Conservation (phyloP, 495 filamentous ascomycete genomes). For the Darksidea phi region DNA sequence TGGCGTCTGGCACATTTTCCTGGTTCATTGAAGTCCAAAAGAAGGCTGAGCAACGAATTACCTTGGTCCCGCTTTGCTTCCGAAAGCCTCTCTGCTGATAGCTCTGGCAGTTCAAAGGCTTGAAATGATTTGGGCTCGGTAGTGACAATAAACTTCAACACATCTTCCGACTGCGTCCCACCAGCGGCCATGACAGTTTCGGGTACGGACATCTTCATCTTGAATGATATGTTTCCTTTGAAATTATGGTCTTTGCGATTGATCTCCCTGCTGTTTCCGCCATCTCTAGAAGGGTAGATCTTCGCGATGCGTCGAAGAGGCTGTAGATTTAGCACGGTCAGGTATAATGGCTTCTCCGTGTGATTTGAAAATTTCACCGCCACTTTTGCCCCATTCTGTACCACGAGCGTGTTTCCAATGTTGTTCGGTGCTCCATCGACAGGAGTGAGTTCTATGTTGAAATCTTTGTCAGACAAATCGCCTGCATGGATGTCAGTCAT, state of each 20-base stretch:
- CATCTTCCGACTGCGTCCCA: neutral
- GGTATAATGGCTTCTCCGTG: neutral
- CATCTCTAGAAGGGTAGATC: neutral
- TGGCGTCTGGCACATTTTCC: too few relatives aligned
- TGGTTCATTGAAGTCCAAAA: too few relatives aligned
- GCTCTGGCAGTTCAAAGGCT: neutral
- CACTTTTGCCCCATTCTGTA: neutral
- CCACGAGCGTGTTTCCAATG: neutral
- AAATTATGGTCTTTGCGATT: neutral
- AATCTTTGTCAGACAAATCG: neutral
- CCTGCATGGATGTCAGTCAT: neutral
- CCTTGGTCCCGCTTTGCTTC: too few relatives aligned
- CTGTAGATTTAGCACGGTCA: neutral
- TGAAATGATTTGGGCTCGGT: neutral
- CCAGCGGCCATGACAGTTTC: neutral
- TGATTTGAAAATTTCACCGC: neutral
- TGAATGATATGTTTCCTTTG: neutral
- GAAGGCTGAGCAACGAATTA: too few relatives aligned
- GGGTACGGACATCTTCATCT: neutral
- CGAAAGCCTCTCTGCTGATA: too few relatives aligned
- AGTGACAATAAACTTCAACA: neutral
- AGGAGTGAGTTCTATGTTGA: neutral
- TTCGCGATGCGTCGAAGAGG: neutral
- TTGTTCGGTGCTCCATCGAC: neutral
- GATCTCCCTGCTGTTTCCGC: neutral